Base-by-base conservation (phyloP, 2,329 filamentous ascomycete species). In the Talaromyces sp. region DNA sequence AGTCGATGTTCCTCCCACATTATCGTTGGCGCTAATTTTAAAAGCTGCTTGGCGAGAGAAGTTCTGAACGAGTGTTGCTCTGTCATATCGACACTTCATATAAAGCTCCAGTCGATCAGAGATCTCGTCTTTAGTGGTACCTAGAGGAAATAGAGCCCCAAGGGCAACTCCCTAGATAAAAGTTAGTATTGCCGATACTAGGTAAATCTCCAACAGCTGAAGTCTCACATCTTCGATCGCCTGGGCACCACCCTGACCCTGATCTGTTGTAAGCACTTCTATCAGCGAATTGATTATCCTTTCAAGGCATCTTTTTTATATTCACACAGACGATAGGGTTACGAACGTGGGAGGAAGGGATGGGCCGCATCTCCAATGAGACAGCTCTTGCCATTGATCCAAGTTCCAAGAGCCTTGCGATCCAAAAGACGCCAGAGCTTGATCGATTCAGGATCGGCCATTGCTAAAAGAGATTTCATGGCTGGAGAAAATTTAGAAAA, bases 281-380 rank as follows among this genome's bases (percentile, higher is more conserved):
- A n/a, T 36, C 16, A 36, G n/a, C n/a, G n/a, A n/a, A n/a, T n/a
- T n/a, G n/a, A n/a, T n/a, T n/a, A n/a, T n/a, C n/a, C n/a, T n/a
- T n/a, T n/a, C n/a, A n/a, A n/a, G n/a, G n/a, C n/a, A n/a, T n/a
- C n/a, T n/a, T n/a, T n/a, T n/a, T n/a, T n/a, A n/a, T n/a, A n/a
- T n/a, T n/a, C n/a, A 8, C 5, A 4, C 20, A 6, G 7, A 22
- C 17, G 22, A 43, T 43, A 29, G 8, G 16, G 22, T 22, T 14
- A 44, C 41, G 27, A 6, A 44, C 41, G 79, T 20, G 84, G 85
- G 0, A 84, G 72, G 57, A 88, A 87, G 0, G 86, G 84, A 63
- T 89, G 86, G 0, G 84, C 86, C 0, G 86, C 84, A 61, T 88
- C 86, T 0, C 86, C 86, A 0, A 88, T 68, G 0, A 88, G 67